These are phyloP conservation scores for Suhomyces panamericanus DNA, from an alignment of 1,139 yeast genomes.

Conservation along the genomic window DNA sequence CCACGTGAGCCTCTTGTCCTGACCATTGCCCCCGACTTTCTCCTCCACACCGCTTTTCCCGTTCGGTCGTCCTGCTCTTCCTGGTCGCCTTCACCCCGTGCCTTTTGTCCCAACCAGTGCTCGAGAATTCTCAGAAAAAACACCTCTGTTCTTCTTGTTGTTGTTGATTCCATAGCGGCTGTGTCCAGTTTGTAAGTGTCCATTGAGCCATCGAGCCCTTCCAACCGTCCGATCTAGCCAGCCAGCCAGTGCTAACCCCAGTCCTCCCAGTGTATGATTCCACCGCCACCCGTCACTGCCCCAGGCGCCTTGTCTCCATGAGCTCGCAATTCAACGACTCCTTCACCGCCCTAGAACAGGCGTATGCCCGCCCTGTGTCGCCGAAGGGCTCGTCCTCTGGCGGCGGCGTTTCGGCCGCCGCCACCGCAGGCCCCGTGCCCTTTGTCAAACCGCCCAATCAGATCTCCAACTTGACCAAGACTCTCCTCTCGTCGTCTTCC, in stretches of 20 bases:
- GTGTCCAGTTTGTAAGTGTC: slow-evolving; percentile 2
- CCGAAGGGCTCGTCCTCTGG: slow-evolving; percentile 4
- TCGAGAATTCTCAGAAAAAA: slow-evolving; percentile 4
- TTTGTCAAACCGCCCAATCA: slow-evolving; percentile 11
- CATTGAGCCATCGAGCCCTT: neutral
- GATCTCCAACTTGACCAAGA: slow-evolving; percentile 43
- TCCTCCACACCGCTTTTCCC: neutral
- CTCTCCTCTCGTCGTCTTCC: slow-evolving; percentile 25
- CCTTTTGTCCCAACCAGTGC: neutral
- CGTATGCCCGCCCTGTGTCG: slow-evolving; percentile 7
- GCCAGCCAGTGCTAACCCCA: slow-evolving; percentile 1
- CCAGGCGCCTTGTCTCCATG: slow-evolving; percentile 7
- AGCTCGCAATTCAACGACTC: slow-evolving; percentile 13
- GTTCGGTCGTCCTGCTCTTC: neutral
- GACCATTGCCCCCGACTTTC: slow-evolving; percentile 10
- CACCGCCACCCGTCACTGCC: neutral
- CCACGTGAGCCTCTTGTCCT: slow-evolving; percentile 11
- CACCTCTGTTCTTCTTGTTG: neutral
- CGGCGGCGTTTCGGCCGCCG: neutral
- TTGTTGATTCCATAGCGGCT: neutral
- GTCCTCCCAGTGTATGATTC: slow-evolving; percentile 1
- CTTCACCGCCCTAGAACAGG: slow-evolving; percentile 9
- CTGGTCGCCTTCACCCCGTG: neutral
- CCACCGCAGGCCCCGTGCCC: slow-evolving; percentile 6
- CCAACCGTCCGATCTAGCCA: neutral